These are phyloP conservation scores for Lunularia cruciata DNA, from an alignment of 225 moss, liverwort and hornwort genomes.

Conservation along the genomic window DNA sequence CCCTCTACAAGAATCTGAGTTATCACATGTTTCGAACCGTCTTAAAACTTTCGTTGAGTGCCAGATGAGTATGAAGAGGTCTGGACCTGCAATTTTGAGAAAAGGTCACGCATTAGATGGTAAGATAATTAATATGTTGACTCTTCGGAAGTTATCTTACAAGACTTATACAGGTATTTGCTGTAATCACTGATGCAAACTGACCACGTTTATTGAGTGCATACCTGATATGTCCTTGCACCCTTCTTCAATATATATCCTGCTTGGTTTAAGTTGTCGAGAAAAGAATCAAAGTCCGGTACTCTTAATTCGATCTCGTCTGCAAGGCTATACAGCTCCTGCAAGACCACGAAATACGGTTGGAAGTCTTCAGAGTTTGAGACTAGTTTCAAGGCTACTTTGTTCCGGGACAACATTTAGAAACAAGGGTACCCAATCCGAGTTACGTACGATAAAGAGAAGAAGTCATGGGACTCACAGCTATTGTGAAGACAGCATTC, in stretches of 20 bases:
- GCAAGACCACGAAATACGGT: neutral
- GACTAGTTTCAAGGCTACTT: too few relatives aligned
- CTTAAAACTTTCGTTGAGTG: constrained; percentile 4
- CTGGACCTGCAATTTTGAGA: constrained; percentile 54
- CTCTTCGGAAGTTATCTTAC: too few relatives aligned
- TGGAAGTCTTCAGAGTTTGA: too few relatives aligned
- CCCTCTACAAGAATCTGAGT: too few relatives aligned
- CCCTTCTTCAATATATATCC: constrained; percentile 96
- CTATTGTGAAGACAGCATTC: constrained; percentile 72
- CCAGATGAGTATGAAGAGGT: constrained; percentile 34
- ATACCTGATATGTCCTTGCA: constrained; percentile 74
- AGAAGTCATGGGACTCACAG: constrained; percentile 41
- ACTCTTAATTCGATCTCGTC: constrained; percentile 91
- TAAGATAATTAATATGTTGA: neutral
- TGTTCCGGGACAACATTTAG: too few relatives aligned
- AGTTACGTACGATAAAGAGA: too few relatives aligned
- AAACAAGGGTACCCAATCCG: too few relatives aligned
- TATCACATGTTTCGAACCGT: too few relatives aligned
- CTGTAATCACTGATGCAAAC: neutral
- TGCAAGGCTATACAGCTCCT: constrained; percentile 89
- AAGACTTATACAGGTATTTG: too few relatives aligned
- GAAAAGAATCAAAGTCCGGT: constrained; percentile 78
- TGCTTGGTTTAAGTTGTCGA: constrained; percentile 92
- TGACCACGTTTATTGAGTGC: neutral
- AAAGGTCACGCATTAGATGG: neutral